phyloP scores from a whole-genome alignment of 108 stramenopile genomes.

The Bacterosira constricta region DNA sequence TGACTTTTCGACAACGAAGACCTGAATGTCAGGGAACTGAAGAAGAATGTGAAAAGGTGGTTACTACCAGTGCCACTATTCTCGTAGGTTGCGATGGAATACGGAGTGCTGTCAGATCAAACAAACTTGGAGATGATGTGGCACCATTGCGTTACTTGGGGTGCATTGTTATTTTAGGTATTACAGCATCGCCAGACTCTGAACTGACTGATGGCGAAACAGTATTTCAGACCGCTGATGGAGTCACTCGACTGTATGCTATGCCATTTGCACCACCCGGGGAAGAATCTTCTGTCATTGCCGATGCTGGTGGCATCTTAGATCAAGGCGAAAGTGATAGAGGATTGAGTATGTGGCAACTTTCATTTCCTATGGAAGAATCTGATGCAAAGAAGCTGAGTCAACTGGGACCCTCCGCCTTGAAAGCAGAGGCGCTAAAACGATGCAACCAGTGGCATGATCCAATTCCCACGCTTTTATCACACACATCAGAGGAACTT shows the following conservation, averaged over 20 bases:
- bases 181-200: constrained; percentile 54
- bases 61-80: constrained; percentile 53
- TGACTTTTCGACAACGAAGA: constrained; percentile 41
- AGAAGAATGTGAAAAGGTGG: constrained; percentile 16
- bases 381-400: constrained; percentile 53
- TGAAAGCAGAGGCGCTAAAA: constrained; percentile 66
- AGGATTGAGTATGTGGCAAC: constrained; percentile 86
- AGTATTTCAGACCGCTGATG: constrained; percentile 89
- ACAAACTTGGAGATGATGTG: constrained; percentile 49
- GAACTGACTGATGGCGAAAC: constrained; percentile 72
- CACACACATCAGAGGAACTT: constrained; percentile 51
- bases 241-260: constrained; percentile 76
- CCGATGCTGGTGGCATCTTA: background rate
- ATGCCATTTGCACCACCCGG: constrained; percentile 72
- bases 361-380: constrained; percentile 80
- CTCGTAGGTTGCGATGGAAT: constrained; percentile 94
- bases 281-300: constrained; percentile 22
- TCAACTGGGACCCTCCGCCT: constrained; percentile 44
- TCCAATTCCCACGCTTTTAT: constrained; percentile 67
- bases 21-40: constrained; percentile 14
- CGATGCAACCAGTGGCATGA: constrained; percentile 69
- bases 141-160: constrained; percentile 76
- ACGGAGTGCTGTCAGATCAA: constrained; percentile 64
- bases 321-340: background rate
- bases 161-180: constrained; percentile 84